These are phyloP conservation scores for Selaginella moellendorffii DNA, from an alignment of 75 land plant genomes.

Conservation along the genomic window DNA sequence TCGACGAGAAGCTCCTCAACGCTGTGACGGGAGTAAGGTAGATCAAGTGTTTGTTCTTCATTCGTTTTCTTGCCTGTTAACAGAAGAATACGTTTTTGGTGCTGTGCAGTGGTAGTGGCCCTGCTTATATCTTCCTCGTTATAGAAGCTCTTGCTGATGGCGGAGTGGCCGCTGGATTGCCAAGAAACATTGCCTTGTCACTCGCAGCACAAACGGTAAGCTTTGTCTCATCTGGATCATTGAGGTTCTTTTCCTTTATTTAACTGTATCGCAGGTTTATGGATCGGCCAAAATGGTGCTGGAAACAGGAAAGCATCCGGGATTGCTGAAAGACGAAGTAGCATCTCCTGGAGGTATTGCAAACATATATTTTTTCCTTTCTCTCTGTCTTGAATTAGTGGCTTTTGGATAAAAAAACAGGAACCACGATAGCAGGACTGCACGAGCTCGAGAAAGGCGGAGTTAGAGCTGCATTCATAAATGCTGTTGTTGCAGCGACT, in stretches of 20 bases:
- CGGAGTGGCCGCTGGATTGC: slow-evolving; percentile 96
- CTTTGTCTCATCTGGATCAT: too few species aligned
- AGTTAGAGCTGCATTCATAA: slow-evolving; percentile 61
- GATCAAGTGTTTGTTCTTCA: not conserved
- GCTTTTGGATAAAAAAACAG: too few species aligned
- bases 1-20: slow-evolving; percentile 83
- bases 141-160: slow-evolving; percentile 99
- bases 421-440: slow-evolving; percentile 91
- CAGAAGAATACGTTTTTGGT: too few species aligned
- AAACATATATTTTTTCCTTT: too few species aligned
- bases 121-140: slow-evolving; percentile 81
- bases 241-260: not conserved
- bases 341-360: slow-evolving; percentile 78
- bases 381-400: too few species aligned
- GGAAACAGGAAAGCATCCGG: slow-evolving; percentile 69
- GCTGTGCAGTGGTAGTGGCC: slow-evolving; percentile 82
- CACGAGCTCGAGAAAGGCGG: slow-evolving; percentile 66
- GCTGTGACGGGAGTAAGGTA: slow-evolving; percentile 96
- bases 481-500: slow-evolving; percentile 77
- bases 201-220: slow-evolving; percentile 92
- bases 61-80: too few species aligned
- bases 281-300: slow-evolving; percentile 86
- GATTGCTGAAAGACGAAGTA: slow-evolving; percentile 87
- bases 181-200: slow-evolving; percentile 62
- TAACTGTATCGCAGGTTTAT: slow-evolving; percentile 35